phyloP scores from a whole-genome alignment of 768 basidiomycete genomes.

The Lyophyllum semitale region DNA sequence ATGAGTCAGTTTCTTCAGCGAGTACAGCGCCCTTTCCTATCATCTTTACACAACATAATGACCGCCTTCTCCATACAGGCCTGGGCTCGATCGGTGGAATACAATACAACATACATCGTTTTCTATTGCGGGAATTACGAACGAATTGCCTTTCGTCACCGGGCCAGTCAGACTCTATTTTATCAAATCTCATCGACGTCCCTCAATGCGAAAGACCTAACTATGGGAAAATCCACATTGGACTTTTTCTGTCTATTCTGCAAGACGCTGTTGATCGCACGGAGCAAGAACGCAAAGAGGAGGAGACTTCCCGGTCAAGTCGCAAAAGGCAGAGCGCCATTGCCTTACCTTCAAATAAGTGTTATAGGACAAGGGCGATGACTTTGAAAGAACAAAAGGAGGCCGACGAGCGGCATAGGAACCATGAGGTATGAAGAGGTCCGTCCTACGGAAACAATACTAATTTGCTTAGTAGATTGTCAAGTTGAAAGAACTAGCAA shows the following conservation, averaged over 20 bases:
- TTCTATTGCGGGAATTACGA: slow-evolving; percentile 20
- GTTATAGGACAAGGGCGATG: slow-evolving; percentile 10
- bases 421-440: background rate
- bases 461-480: background rate
- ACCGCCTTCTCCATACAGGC: slow-evolving; percentile 11
- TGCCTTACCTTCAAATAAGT: background rate
- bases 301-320: too few relatives aligned
- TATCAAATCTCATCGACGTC: slow-evolving; percentile 19
- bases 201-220: slow-evolving; percentile 4
- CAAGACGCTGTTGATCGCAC: slow-evolving; percentile 18
- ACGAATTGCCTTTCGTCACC: slow-evolving; percentile 19
- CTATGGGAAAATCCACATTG: slow-evolving; percentile 17
- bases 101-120: slow-evolving; percentile 17
- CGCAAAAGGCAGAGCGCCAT: background rate
- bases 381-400: background rate
- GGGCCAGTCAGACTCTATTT: slow-evolving; percentile 20
- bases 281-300: background rate
- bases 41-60: background rate
- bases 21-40: background rate
- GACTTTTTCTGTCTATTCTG: slow-evolving; percentile 17
- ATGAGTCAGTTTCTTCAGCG: background rate
- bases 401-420: background rate
- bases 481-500: background rate
- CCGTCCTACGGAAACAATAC: background rate
- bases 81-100: slow-evolving; percentile 17